A percentile compares a stretch with the other conserved stretches of the same genome.
These are phyloP conservation scores for Epicoccum sorghinum DNA, from an alignment of 2,329 filamentous ascomycete genomes.

Conservation along the genomic window DNA sequence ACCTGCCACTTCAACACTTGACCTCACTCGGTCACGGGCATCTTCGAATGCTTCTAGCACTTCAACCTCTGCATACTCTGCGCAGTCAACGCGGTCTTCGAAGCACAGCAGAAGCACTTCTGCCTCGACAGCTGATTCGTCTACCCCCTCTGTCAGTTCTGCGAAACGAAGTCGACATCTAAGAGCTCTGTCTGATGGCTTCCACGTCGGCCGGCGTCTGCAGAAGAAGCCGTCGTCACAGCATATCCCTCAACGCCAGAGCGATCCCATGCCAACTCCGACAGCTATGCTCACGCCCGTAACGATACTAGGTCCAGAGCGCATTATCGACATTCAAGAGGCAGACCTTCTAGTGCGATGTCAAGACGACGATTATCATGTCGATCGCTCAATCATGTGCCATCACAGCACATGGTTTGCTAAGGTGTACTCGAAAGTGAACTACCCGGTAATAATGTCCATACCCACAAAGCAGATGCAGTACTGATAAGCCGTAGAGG, in stretches of 20 bases:
- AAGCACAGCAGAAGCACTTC: slow-evolving; percentile 10
- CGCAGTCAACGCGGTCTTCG: slow-evolving; percentile 3
- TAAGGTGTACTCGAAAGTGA: slow-evolving; percentile 35
- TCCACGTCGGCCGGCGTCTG: slow-evolving; percentile 3
- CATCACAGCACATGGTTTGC: slow-evolving; percentile 40
- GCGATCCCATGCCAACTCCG: slow-evolving; percentile 8
- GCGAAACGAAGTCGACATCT: slow-evolving; percentile 6
- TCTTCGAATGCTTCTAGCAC: slow-evolving; percentile 13
- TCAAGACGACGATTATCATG: slow-evolving; percentile 37
- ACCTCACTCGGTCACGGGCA: slow-evolving; percentile 13
- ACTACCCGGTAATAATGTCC: slow-evolving; percentile 22
- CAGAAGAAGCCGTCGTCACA: slow-evolving; percentile 17
- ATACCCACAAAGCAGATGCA: background rate
- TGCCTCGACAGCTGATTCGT: slow-evolving; percentile 9
- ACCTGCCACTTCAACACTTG: slow-evolving; percentile 13
- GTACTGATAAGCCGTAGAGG: slow-evolving; percentile 26
- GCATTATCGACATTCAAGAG: slow-evolving; percentile 23
- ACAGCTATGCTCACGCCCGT: slow-evolving; percentile 15
- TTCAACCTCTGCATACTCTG: slow-evolving; percentile 7
- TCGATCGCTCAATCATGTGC: slow-evolving; percentile 39
- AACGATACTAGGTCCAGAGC: slow-evolving; percentile 15
- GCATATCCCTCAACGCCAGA: slow-evolving; percentile 8
- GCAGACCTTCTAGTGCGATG: slow-evolving; percentile 40
- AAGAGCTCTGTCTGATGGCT: slow-evolving; percentile 12
- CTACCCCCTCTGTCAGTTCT: slow-evolving; percentile 3